These are phyloP conservation scores for Alternaria longipes DNA, from an alignment of 2,329 filamentous ascomycete genomes.

Conservation along the genomic window DNA sequence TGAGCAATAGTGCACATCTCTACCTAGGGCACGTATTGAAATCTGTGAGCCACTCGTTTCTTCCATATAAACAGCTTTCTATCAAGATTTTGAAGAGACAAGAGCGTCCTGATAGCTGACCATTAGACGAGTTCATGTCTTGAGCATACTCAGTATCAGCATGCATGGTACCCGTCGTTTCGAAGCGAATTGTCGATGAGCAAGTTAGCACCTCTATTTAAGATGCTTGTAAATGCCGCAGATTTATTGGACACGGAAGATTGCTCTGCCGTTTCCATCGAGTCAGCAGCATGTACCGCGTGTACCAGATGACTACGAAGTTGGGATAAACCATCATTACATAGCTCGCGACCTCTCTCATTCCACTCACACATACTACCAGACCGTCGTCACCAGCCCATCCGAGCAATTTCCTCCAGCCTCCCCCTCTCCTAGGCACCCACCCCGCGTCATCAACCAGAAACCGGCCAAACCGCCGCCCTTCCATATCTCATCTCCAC, in stretches of 20 bases:
- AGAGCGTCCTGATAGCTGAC: neutral
- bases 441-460: conserved; percentile 5
- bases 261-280: neutral
- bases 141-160: neutral
- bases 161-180: neutral
- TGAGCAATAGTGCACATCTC: neutral
- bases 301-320: neutral
- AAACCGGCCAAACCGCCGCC: conserved; percentile 2
- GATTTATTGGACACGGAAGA: neutral
- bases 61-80: neutral
- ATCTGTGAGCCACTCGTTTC: neutral
- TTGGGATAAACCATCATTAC: neutral
- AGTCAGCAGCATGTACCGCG: neutral
- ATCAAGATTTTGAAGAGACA: neutral
- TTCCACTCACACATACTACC: neutral
- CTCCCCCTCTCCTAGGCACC: neutral
- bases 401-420: neutral
- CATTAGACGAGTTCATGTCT: neutral
- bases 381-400: neutral
- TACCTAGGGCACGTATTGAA: neutral
- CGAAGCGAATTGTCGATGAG: neutral
- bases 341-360: neutral
- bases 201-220: neutral
- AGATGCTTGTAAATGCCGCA: neutral
- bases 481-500: conserved; percentile 1